phyloP scores from a whole-genome alignment of 2,329 filamentous ascomycete genomes.

The Coleophoma crateriformis region DNA sequence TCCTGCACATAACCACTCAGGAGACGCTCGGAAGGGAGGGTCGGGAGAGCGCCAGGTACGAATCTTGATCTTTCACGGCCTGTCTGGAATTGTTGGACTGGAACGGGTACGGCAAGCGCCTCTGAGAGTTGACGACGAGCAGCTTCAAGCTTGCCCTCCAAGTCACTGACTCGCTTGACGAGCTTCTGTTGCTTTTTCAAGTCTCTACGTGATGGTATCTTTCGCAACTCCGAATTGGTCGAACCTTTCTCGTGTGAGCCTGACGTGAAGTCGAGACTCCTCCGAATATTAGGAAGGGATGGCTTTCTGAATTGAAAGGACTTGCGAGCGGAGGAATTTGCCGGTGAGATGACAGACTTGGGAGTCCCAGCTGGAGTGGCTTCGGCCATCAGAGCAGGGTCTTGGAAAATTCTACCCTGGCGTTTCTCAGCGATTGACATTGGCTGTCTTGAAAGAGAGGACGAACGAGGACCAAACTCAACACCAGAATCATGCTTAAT shows the following conservation, averaged over 20 bases:
- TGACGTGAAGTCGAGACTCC: slow-evolving; percentile 10
- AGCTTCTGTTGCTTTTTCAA: slow-evolving; percentile 51
- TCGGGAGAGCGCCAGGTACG: slow-evolving; percentile 34
- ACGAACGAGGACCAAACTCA: slow-evolving; percentile 10
- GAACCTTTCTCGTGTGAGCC: slow-evolving; percentile 16
- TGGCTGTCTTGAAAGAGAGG: slow-evolving; percentile 1
- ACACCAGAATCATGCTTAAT: slow-evolving; percentile 24
- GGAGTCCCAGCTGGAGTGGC: slow-evolving; percentile 10
- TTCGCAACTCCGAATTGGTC: slow-evolving; percentile 31
- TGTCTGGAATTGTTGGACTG: slow-evolving; percentile 15
- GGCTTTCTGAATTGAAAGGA: slow-evolving; percentile 17
- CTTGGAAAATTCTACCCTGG: slow-evolving; percentile 17
- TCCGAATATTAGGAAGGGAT: slow-evolving; percentile 15
- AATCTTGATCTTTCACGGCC: slow-evolving; percentile 29
- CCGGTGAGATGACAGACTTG: slow-evolving; percentile 6
- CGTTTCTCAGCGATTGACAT: slow-evolving; percentile 19
- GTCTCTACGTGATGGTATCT: slow-evolving; percentile 48
- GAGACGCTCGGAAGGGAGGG: slow-evolving; percentile 38
- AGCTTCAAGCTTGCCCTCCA: slow-evolving; percentile 50
- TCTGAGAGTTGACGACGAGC: slow-evolving; percentile 48
- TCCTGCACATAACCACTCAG: slow-evolving; percentile 27
- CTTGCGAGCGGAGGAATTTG: slow-evolving; percentile 9
- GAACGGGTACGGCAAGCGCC: slow-evolving; percentile 33
- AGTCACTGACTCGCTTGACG: slow-evolving; percentile 52
- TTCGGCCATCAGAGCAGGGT: slow-evolving; percentile 7